phyloP scores from a whole-genome alignment of 2,329 filamentous ascomycete species.

The Stemphylium lycopersici region DNA sequence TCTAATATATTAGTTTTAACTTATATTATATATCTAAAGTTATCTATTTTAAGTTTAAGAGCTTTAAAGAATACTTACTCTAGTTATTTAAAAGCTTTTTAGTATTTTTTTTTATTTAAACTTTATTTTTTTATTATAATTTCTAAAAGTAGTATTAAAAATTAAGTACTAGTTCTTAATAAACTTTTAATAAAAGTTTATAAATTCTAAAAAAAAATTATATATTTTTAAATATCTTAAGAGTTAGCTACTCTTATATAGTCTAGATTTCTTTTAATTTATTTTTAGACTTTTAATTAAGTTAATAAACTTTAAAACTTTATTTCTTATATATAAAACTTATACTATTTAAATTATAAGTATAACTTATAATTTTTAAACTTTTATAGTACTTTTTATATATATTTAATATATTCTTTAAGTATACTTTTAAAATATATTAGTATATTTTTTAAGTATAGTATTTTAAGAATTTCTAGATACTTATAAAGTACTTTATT shows the following conservation, averaged over 20 bases:
- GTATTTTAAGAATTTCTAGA: background rate
- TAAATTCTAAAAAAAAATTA: background rate
- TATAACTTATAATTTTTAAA: constrained; percentile 23
- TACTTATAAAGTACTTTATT: background rate
- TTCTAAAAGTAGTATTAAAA: no score
- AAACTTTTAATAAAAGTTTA: no score
- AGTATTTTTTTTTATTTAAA: no score
- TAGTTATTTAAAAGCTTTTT: no score
- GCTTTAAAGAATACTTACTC: no score
- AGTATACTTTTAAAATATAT: background rate
- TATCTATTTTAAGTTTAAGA: background rate
- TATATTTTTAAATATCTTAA: constrained; percentile 23
- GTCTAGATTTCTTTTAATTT: constrained; percentile 23
- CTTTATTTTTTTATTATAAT: no score
- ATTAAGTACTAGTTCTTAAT: no score
- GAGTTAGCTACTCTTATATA: constrained; percentile 32
- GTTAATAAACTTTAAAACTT: constrained; percentile 43
- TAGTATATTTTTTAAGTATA: background rate
- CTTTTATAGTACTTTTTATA: constrained; percentile 31
- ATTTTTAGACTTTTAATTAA: constrained; percentile 29
- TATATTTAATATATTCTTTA: constrained; percentile 11
- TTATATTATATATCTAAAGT: background rate
- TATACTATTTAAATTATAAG: constrained; percentile 33
- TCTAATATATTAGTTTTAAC: constrained; percentile 4
- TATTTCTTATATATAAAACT: constrained; percentile 36